Conservation (phyloP, 2,329 filamentous ascomycete genomes). For the Diatrype stigma region DNA sequence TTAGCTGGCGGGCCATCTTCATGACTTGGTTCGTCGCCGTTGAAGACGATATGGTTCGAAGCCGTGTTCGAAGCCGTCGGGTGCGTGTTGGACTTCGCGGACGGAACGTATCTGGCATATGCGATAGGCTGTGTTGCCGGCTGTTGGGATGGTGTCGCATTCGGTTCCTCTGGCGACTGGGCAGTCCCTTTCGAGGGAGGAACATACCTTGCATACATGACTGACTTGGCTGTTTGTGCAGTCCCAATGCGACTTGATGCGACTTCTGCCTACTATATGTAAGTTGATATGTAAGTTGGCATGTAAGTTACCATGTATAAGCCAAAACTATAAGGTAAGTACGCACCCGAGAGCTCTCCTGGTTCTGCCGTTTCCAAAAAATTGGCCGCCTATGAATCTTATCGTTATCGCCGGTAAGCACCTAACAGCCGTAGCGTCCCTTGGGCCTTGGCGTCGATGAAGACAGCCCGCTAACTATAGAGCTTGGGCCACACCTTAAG, state of each 20-base stretch:
- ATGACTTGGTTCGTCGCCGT: slow-evolving; percentile 10
- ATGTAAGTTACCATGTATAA: no score
- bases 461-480: neutral
- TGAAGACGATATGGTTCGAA: slow-evolving; percentile 18
- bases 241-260: neutral
- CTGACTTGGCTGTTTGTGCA: neutral
- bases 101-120: slow-evolving; percentile 34
- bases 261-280: no score
- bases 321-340: no score
- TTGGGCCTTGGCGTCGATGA: neutral
- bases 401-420: no score
- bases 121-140: slow-evolving; percentile 15
- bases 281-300: no score
- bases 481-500: neutral
- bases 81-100: slow-evolving; percentile 23
- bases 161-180: slow-evolving; percentile 2
- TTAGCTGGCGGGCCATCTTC: slow-evolving; percentile 29
- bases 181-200: slow-evolving; percentile 19
- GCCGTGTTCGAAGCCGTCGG: slow-evolving; percentile 7
- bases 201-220: slow-evolving; percentile 40
- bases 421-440: no score
- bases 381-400: slow-evolving; percentile 21
- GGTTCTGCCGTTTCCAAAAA: slow-evolving; percentile 24
- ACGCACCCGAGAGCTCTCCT: neutral
- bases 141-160: slow-evolving; percentile 5